Percentiles rank a stretch among this genome's conserved stretches.
These are phyloP conservation scores for Syzygium syzygioides DNA, from an alignment of 441 rosid genomes.

Conservation along the genomic window DNA sequence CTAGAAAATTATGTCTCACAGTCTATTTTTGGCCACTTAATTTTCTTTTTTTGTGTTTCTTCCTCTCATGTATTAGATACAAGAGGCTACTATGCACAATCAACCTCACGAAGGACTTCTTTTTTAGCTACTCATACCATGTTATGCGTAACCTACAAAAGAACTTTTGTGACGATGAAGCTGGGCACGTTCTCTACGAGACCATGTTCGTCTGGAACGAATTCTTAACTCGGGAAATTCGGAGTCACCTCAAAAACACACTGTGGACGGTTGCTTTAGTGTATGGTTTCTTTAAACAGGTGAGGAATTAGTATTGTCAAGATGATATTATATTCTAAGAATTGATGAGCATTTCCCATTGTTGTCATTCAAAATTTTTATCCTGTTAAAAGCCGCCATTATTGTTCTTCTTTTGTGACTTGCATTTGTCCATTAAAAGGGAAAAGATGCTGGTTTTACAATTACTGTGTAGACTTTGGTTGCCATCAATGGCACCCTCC, in stretches of 20 bases:
- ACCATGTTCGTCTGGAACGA: constrained; percentile 99
- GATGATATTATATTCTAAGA: neutral
- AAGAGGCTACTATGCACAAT: constrained; percentile 88
- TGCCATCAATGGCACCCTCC: neutral
- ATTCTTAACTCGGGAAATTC: constrained; percentile 85
- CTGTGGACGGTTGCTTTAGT: constrained; percentile 97
- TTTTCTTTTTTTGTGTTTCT: constrained; percentile 8
- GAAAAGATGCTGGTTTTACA: neutral
- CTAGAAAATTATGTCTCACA: neutral
- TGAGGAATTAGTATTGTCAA: constrained; percentile 16
- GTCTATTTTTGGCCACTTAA: neutral
- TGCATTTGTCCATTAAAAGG: neutral
- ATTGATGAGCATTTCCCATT: neutral
- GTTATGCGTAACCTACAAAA: constrained; percentile 92
- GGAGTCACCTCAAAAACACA: constrained; percentile 81
- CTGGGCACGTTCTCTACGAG: constrained; percentile 62
- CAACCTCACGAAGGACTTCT: constrained; percentile 98
- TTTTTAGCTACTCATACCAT: constrained; percentile 94
- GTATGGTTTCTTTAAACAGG: constrained; percentile 97
- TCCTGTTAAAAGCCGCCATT: neutral
- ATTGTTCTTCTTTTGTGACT: neutral
- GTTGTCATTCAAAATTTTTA: neutral
- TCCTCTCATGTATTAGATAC: constrained; percentile 55
- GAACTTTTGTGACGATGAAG: constrained; percentile 62
- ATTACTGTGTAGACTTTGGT: neutral